phyloP scores from a whole-genome alignment of 179 eudicot genomes.

The Heliamphora pulchella region DNA sequence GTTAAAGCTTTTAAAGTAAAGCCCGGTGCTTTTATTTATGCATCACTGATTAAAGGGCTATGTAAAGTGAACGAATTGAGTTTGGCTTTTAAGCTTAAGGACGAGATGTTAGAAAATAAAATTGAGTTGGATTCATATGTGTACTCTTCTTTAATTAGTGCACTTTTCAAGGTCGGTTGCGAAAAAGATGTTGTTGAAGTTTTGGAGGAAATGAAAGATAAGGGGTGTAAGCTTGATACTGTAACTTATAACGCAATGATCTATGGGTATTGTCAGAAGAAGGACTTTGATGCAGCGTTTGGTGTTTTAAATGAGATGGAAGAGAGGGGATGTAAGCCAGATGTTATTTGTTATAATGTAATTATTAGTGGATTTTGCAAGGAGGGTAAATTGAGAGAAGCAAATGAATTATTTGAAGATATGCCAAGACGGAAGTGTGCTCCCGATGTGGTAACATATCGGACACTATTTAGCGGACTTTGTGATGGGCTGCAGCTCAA shows the following conservation, averaged over 20 bases:
- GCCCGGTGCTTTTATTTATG: conserved; percentile 41
- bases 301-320: conserved; percentile 44
- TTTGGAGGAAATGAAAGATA: conserved; percentile 50
- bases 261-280: conserved; percentile 43
- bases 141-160: conserved; percentile 53
- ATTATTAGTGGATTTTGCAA: conserved; percentile 47
- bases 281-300: conserved; percentile 46
- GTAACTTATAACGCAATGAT: conserved; percentile 57
- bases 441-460: conserved; percentile 61
- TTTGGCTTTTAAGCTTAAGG: conserved; percentile 48
- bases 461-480: conserved; percentile 49
- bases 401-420: conserved; percentile 54
- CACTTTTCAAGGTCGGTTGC: conserved; percentile 49
- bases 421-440: conserved; percentile 65
- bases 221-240: conserved; percentile 37
- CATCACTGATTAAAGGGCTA: conserved; percentile 56
- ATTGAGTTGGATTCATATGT: conserved; percentile 28
- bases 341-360: conserved; percentile 50
- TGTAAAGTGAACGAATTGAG: conserved; percentile 36
- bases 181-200: conserved; percentile 39
- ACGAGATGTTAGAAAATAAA: conserved; percentile 45
- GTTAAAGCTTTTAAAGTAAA: conserved; percentile 32
- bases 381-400: conserved; percentile 43
- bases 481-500: conserved; percentile 33
- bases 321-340: conserved; percentile 39